Conservation (phyloP, 2,329 filamentous ascomycete genomes). For the Penicillium nordicum region DNA sequence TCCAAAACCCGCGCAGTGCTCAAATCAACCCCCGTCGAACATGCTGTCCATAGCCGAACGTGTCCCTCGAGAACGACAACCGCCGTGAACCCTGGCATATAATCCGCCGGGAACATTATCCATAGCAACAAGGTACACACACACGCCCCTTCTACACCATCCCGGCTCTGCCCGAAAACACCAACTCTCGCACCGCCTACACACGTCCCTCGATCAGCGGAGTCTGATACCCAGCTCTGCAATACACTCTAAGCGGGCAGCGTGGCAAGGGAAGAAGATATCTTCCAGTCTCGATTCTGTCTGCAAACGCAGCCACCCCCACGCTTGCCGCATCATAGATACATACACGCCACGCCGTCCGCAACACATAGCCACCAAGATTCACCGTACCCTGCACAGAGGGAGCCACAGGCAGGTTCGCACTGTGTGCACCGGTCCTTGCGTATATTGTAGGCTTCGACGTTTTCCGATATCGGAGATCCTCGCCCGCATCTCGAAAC, state of each 20-base stretch:
- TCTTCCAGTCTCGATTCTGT: neutral
- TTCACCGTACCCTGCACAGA: neutral
- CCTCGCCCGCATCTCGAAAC: neutral
- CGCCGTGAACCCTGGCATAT: neutral
- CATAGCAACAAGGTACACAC: neutral
- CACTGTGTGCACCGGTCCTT: neutral
- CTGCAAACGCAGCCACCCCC: too few species aligned
- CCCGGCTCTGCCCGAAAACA: neutral
- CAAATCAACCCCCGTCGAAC: neutral
- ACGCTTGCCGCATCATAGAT: neutral
- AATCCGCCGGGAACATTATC: neutral
- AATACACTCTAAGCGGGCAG: neutral
- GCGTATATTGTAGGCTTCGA: neutral
- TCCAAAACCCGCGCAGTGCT: neutral
- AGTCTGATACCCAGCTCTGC: neutral
- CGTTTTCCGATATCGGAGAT: neutral
- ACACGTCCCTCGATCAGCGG: neutral
- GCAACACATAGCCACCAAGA: neutral
- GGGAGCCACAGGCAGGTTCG: too few species aligned
- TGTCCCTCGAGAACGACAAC: neutral
- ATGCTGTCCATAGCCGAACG: neutral
- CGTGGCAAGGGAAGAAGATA: neutral
- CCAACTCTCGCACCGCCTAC: neutral
- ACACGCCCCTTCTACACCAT: neutral
- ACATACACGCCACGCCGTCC: neutral